Conservation (phyloP, 306 rosid genomes). For the Prosopis cineraria region DNA sequence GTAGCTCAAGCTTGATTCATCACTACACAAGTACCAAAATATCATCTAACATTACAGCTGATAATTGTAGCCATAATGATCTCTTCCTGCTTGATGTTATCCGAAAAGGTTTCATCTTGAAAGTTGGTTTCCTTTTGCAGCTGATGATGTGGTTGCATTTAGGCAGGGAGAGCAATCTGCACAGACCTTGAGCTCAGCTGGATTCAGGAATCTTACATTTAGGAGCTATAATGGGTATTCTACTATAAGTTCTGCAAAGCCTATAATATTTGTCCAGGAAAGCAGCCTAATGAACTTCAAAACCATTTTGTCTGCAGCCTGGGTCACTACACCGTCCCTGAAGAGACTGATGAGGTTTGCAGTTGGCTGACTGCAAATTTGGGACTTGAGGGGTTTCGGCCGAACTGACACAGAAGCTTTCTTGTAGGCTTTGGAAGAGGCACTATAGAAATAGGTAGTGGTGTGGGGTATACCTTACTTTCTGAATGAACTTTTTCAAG, state of each 20-base stretch:
- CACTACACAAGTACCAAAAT: background rate
- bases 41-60: background rate
- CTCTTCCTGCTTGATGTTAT: background rate
- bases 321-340: slow-evolving; percentile 92
- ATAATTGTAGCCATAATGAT: background rate
- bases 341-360: slow-evolving; percentile 87
- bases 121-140: slow-evolving; percentile 44
- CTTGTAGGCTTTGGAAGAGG: slow-evolving; percentile 43
- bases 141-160: slow-evolving; percentile 81
- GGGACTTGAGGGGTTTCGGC: slow-evolving; percentile 72
- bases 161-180: slow-evolving; percentile 85
- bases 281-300: slow-evolving; percentile 25
- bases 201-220: slow-evolving; percentile 79
- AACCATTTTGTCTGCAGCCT: slow-evolving; percentile 54
- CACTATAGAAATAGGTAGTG: slow-evolving; percentile 52
- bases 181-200: slow-evolving; percentile 64
- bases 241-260: slow-evolving; percentile 19
- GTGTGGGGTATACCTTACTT: slow-evolving; percentile 39
- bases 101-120: background rate
- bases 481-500: slow-evolving; percentile 33
- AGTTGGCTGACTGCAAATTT: slow-evolving; percentile 74
- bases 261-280: slow-evolving; percentile 10
- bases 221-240: slow-evolving; percentile 78
- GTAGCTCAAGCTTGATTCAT: too few relatives aligned
- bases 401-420: slow-evolving; percentile 39